Evolutionary conservation across 306 rosid genomes (phyloP), one percentile per base, ranked within the genome.

Genomic region (Prunus fruticosa): DNA sequence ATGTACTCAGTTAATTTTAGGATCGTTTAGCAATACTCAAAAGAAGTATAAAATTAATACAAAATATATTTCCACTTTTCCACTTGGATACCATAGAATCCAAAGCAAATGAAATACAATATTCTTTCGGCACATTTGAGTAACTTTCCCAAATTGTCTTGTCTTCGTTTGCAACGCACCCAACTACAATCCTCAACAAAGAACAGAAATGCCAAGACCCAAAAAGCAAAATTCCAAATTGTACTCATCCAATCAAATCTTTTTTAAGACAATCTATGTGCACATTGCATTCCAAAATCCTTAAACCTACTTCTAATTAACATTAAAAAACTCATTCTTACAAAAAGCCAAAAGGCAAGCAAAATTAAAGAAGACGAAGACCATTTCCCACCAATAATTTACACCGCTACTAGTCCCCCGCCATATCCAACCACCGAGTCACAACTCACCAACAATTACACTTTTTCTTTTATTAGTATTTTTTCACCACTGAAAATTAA

Each of bases 401-500:
- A 54, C 75, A 52, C 63, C 61, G 18, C 6, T 34, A 11, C 25
- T 12, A 25, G 32, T 27, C 53, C 34, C 23, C 47, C 22, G 18
- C 41, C 30, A 25, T 14, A 13, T 22, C 46, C 57, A 8, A 75
- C 52, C 58, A 67, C 86, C 57, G 28, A 16, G 54, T 72, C 67
- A 34, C 11, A 54, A 71, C 43, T 73, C 64, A 47, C 9, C 56
- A 19, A 22, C 49, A 5, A 64, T 38, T 19, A 78, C 75, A 74
- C 49, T 50, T 53, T 67, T 46, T 60, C 12, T 53, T 47, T 63
- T 73, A 73, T 72, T 56, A 11, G 23, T 73, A 19, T 20, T 15
- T 71, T 61, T 60, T 45, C 5, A 9, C 66, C 84, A 22, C 51
- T 22, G 73, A 78, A 67, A 56, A 70, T 34, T 45, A 85, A 80